phyloP scores from a whole-genome alignment of 495 filamentous ascomycete species.

The Bacidia gigantensis region DNA sequence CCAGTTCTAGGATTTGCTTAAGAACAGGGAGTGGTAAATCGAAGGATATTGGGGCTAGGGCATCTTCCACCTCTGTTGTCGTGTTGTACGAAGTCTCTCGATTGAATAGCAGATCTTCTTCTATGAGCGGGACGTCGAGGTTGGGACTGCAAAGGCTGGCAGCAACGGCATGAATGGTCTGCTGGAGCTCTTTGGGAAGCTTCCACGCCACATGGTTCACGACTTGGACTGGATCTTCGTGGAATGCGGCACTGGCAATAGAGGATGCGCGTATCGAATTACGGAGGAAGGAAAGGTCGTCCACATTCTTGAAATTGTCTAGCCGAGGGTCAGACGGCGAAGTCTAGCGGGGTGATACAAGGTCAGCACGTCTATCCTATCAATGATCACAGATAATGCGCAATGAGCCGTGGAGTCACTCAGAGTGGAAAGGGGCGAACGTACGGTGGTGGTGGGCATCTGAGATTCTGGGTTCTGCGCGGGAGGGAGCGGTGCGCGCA shows the following conservation, averaged over 20 bases:
- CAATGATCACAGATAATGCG: too few species aligned
- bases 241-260: not conserved
- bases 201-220: not conserved
- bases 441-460: too few species aligned
- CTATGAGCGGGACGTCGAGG: not conserved
- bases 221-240: not conserved
- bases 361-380: too few species aligned
- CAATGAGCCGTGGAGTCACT: too few species aligned
- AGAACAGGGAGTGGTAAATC: not conserved
- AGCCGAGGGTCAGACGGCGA: not conserved
- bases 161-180: not conserved
- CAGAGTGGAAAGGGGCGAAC: too few species aligned
- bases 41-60: not conserved
- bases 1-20: not conserved
- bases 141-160: not conserved
- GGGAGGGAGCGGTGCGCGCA: too few species aligned
- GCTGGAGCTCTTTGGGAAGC: constrained; percentile 1
- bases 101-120: not conserved
- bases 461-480: too few species aligned
- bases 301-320: constrained; percentile 1
- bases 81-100: constrained; percentile 5
- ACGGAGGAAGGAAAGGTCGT: constrained; percentile 1
- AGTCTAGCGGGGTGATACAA: not conserved
- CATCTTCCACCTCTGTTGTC: constrained; percentile 3
- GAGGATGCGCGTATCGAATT: not conserved